Evolutionary conservation across 2,329 filamentous ascomycete genomes (phyloP), one percentile per base, ranked within the genome.

Genomic region (Penicillium sp.): DNA sequence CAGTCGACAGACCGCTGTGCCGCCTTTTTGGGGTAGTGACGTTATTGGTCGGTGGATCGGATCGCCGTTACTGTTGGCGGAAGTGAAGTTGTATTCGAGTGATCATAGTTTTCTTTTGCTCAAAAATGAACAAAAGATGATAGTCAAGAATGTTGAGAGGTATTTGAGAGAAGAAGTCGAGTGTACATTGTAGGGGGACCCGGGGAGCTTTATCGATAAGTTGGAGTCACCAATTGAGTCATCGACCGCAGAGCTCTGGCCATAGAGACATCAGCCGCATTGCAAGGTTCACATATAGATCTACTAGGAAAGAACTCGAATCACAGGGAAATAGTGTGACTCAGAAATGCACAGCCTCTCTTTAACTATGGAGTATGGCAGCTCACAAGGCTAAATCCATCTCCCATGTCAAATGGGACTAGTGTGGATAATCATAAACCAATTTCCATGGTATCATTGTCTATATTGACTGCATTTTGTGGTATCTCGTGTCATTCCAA

Each of bases 21-120:
- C 53, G 50, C 38, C 53, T 51, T 50, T 29, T 39, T 43, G 45
- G 57, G 43, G 51, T 60, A 58, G 53, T 63, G 61, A 62, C 55
- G 58, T 63, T 63, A 57, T 50, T 60, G 59, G 59, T 62, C 58
- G 61, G 55, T 61, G 50, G 56, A 62, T 52, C 46, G 44, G 60
- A 58, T 72, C 72, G 71, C 73, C 70, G 62, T 63, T 59, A 49
- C n/a, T 59, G 18, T 54, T 55, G 62, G 67, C 66, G 69, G 66
- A 64, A 61, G 73, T 65, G 72, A 41, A 63, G 49, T 52, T 67
- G 67, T 77, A 76, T 77, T 76, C 74, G 74, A 61, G 69, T 62
- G 59, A 77, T 76, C 74, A 77, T 77, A 61, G 58, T 70, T 67
- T 56, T 48, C 45, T 42, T 57, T 45, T 57, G 52, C 46, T 56